Conservation (phyloP, 352 stramenopile genomes). For the Blastocystis sp. region DNA sequence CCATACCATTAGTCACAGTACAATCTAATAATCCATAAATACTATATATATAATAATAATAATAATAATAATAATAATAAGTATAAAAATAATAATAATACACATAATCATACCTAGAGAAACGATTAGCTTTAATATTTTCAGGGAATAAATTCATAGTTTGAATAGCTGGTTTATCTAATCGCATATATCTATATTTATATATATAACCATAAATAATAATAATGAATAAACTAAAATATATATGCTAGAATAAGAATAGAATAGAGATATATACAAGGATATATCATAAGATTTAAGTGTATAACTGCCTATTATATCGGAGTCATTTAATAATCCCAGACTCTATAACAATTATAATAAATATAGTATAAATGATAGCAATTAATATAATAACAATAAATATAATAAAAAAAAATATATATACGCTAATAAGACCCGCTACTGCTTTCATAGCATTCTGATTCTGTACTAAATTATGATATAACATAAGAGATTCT, state of each 20-base stretch:
- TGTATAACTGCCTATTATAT: slow-evolving; percentile 13
- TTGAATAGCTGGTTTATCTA: slow-evolving; percentile 68
- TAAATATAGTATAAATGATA: not conserved
- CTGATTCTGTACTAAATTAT: slow-evolving; percentile 52
- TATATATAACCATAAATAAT: not conserved
- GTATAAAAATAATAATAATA: not conserved
- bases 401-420: not conserved
- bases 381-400: slow-evolving; percentile 17
- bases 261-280: too few species aligned
- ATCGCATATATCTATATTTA: slow-evolving; percentile 54
- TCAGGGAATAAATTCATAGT: slow-evolving; percentile 68
- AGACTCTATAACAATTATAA: not conserved
- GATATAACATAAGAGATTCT: slow-evolving; percentile 43
- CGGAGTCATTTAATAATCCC: slow-evolving; percentile 1
- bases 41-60: not conserved
- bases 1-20: slow-evolving; percentile 20
- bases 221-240: slow-evolving; percentile 45
- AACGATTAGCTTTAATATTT: slow-evolving; percentile 46
- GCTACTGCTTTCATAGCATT: slow-evolving; percentile 48
- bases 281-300: slow-evolving; percentile 40
- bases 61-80: slow-evolving; percentile 6
- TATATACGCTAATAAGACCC: slow-evolving; percentile 15
- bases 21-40: slow-evolving; percentile 26
- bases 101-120: slow-evolving; percentile 16
- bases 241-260: slow-evolving; percentile 56